Conservation (phyloP, 768 basidiomycete species). For the Imleria badia region DNA sequence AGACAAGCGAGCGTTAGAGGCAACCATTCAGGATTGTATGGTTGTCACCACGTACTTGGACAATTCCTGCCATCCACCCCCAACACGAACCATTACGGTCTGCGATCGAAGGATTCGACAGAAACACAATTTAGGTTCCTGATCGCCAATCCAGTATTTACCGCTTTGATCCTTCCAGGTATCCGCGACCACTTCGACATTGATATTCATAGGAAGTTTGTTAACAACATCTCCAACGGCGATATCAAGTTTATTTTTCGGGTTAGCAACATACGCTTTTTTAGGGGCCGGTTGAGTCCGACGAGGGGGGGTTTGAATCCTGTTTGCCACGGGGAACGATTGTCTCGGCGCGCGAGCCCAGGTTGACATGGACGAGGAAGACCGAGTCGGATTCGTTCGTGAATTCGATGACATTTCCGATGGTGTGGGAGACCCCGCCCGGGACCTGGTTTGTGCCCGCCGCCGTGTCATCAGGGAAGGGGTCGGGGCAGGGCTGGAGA, state of each 20-base stretch:
- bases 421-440: conserved; percentile 60
- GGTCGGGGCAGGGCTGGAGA: conserved; percentile 34
- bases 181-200: conserved; percentile 75
- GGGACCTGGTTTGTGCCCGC: conserved; percentile 43
- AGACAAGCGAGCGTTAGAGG: conserved; percentile 1
- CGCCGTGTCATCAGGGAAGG: conserved; percentile 35
- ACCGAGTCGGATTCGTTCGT: conserved; percentile 45
- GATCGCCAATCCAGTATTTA: conserved; percentile 94
- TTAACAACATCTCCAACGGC: conserved; percentile 93
- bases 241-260: conserved; percentile 89
- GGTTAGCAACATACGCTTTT: conserved; percentile 81
- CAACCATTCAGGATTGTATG: background rate
- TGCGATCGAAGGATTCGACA: conserved; percentile 88
- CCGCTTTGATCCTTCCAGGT: conserved; percentile 93
- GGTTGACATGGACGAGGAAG: conserved; percentile 50
- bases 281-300: conserved; percentile 40
- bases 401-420: conserved; percentile 58
- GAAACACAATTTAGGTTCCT: conserved; percentile 87
- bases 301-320: conserved; percentile 47
- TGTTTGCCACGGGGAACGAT: conserved; percentile 50
- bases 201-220: conserved; percentile 80
- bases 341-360: conserved; percentile 71
- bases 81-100: conserved; percentile 95
- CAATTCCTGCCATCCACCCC: conserved; percentile 91
- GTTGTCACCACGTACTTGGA: conserved; percentile 64